Evolutionary conservation across 2,329 filamentous ascomycete species (phyloP).

Genomic region (Aspergillus sp.): DNA sequence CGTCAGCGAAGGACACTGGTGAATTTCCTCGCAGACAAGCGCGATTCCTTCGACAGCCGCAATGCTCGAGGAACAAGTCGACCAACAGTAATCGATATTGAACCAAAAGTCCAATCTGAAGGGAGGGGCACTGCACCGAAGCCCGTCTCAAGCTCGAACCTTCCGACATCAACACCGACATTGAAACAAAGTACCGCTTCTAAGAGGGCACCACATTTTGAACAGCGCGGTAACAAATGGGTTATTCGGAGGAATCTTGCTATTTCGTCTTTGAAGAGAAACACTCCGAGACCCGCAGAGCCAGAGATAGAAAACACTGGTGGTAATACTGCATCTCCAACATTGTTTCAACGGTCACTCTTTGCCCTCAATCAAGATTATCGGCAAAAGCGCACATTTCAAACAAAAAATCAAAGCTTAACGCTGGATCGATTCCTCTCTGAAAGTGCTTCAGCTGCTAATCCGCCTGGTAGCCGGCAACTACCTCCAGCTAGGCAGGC

Average conservation of each 20-base stretch:
- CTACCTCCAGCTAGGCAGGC: neutral
- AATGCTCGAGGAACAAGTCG: constrained; percentile 4
- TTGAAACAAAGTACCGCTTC: neutral
- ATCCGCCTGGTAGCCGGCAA: neutral
- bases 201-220: constrained; percentile 5
- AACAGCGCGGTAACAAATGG: constrained; percentile 25
- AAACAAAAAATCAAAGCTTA: constrained; percentile 17
- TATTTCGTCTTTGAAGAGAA: constrained; percentile 32
- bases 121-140: constrained; percentile 4
- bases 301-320: constrained; percentile 20
- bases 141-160: neutral
- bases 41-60: constrained; percentile 1
- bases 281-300: constrained; percentile 29
- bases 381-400: constrained; percentile 13
- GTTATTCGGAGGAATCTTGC: constrained; percentile 28
- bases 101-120: neutral
- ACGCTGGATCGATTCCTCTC: constrained; percentile 34
- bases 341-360: constrained; percentile 27
- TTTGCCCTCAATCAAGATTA: constrained; percentile 27
- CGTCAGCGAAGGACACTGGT: constrained; percentile 18
- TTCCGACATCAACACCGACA: constrained; percentile 1
- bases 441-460: constrained; percentile 8
- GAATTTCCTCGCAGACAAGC: constrained; percentile 15
- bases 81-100: neutral
- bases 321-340: constrained; percentile 10